Evolutionary conservation across 495 filamentous ascomycete species (phyloP).

Genomic region (Penicillium soppii): DNA sequence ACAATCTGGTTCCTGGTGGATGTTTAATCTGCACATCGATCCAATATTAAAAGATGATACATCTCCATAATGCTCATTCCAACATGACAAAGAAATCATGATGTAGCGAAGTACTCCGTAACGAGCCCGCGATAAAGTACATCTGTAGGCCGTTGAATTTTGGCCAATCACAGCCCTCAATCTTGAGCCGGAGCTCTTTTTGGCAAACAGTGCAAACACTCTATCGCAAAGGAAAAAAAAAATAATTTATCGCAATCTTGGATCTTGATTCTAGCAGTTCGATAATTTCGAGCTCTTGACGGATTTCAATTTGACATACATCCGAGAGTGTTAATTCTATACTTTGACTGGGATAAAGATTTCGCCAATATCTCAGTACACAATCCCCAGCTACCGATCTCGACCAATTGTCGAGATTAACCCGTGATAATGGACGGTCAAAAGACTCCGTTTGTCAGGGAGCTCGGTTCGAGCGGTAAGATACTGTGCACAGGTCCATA

Average conservation of each 20-base stretch:
- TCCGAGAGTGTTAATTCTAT: neutral
- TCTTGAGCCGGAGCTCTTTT: neutral
- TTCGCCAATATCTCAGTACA: neutral
- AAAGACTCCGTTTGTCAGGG: slow-evolving; percentile 69
- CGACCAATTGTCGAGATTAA: slow-evolving; percentile 7
- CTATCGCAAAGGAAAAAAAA: slow-evolving; percentile 31
- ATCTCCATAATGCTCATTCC: neutral
- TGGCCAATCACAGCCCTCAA: neutral
- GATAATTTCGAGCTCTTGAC: slow-evolving; percentile 1
- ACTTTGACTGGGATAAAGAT: neutral
- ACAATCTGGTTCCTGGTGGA: neutral
- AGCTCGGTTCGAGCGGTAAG: slow-evolving; percentile 74
- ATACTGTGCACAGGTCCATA: neutral
- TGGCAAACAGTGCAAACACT: slow-evolving; percentile 40
- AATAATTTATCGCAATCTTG: slow-evolving; percentile 33
- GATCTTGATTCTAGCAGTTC: slow-evolving; percentile 8
- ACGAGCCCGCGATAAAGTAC: no score
- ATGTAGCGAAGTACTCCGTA: no score
- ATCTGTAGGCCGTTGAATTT: no score
- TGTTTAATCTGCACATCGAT: neutral
- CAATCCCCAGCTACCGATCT: neutral
- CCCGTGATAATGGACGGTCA: slow-evolving; percentile 47
- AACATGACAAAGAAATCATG: no score
- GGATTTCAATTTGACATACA: neutral
- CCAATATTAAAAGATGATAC: neutral